phyloP scores from a whole-genome alignment of 1,284 basidiomycete genomes.

The Heterobasidion irregulare region DNA sequence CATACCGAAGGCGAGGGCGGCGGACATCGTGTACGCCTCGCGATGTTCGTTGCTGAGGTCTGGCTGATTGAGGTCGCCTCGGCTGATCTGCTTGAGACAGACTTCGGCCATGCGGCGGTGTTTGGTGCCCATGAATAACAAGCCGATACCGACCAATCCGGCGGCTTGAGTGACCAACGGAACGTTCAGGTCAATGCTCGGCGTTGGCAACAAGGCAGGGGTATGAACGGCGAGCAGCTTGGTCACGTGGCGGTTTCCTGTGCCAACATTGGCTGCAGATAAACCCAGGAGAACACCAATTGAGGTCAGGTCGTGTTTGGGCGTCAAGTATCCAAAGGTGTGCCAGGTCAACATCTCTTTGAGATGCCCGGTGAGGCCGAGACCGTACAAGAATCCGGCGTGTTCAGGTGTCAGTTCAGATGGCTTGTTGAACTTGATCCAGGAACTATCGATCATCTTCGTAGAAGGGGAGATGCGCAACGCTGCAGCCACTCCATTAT shows the following conservation, averaged over 20 bases:
- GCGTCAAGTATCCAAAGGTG: conserved; percentile 86
- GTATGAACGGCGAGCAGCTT: conserved; percentile 91
- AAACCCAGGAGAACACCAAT: conserved; percentile 91
- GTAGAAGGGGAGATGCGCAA: conserved; percentile 76
- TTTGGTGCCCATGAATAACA: conserved; percentile 84
- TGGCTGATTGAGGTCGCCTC: conserved; percentile 68
- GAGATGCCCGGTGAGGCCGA: conserved; percentile 90
- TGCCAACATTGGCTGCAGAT: conserved; percentile 88
- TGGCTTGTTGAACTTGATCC: conserved; percentile 92
- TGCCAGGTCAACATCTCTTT: conserved; percentile 84
- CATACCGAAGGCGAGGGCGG: conserved; percentile 89
- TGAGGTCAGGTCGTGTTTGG: conserved; percentile 92
- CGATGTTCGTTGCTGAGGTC: conserved; percentile 80
- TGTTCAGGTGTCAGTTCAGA: conserved; percentile 83
- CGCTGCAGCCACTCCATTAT: conserved; percentile 93
- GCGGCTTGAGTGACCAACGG: conserved; percentile 87
- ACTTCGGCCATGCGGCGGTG: conserved; percentile 91
- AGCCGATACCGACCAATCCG: conserved; percentile 82
- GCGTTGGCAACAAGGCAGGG: conserved; percentile 83
- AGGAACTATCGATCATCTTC: conserved; percentile 78
- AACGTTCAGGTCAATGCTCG: conserved; percentile 84
- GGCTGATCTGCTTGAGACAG: conserved; percentile 78
- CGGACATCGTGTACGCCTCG: conserved; percentile 88
- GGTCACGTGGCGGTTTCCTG: conserved; percentile 79
- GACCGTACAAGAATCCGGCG: conserved; percentile 89